Evolutionary conservation across 73 alveolate species (phyloP), one percentile per base, ranked within the genome.

Genomic region (Durusdinium trenchii): DNA sequence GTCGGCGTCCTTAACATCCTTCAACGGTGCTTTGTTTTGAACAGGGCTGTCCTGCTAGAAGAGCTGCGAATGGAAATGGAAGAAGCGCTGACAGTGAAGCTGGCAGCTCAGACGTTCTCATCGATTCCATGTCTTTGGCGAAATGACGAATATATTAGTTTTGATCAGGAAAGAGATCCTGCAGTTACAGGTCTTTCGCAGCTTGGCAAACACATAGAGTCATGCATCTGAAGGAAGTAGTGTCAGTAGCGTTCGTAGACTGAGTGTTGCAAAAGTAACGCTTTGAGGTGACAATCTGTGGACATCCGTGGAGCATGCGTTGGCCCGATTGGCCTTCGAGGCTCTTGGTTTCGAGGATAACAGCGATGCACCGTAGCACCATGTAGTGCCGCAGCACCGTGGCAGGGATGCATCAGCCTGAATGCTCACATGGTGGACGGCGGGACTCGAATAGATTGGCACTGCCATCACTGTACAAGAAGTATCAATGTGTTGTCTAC

Each of bases 301-400:
- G 96, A 89, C 96, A 3, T 89, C 96, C 43, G 86, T 89, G 71
- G 96, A 89, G 51, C 96, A 89, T 86, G 50, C 96, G 28, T 43
- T 89, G 96, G 96, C 96, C 6, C 86, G 96, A 40, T 38, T 89
- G 42, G 96, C 96, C 42, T 89, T 89, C n/a, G 96, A 89, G 96
- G 94, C 75, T 12, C 32, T 9, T 12, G 64, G 28, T 54, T 54
- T 9, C 64, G 64, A 54, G 20, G 64, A 9, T 20, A 54, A 54
- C 9, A 12, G 64, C 64, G 64, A 54, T 54, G 64, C 64, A 20
- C 64, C 20, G 9, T 54, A 9, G 64, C 64, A 12, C 20, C n/a
- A n/a, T n/a, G n/a, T n/a, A n/a, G n/a, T n/a, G n/a, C n/a, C n/a
- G n/a, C n/a, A n/a, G n/a, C n/a, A n/a, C n/a, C n/a, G n/a, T n/a